Conservation (phyloP, 2,329 filamentous ascomycete genomes). For the Exophiala sp. region DNA sequence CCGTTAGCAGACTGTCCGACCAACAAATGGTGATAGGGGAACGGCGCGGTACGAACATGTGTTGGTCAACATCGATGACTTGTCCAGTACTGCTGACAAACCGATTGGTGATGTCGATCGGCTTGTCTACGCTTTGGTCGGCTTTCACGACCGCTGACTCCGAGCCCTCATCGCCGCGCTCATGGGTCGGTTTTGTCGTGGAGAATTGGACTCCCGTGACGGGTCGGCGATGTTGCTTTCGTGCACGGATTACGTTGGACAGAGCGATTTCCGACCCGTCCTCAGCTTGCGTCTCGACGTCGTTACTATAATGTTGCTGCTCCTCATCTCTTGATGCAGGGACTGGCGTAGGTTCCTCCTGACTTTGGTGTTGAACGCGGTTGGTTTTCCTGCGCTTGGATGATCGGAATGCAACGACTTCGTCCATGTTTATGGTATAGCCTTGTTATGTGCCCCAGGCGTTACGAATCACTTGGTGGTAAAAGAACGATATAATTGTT, state of each 20-base stretch:
- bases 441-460: neutral
- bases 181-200: conserved; percentile 5
- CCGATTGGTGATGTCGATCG: conserved; percentile 44
- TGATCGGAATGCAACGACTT: conserved; percentile 22
- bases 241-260: conserved; percentile 11
- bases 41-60: conserved; percentile 51
- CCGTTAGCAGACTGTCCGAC: conserved; percentile 47
- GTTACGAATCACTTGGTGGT: too few species aligned
- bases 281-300: neutral
- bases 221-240: conserved; percentile 14
- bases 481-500: too few species aligned
- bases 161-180: neutral
- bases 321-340: neutral
- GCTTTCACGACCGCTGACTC: conserved; percentile 7
- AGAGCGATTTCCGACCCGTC: conserved; percentile 12
- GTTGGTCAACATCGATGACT: conserved; percentile 53
- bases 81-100: conserved; percentile 57
- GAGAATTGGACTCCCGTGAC: conserved; percentile 23
- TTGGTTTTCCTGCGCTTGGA: conserved; percentile 25
- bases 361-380: conserved; percentile 2
- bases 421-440: conserved; percentile 24
- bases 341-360: neutral
- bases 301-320: neutral
- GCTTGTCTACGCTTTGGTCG: conserved; percentile 23
- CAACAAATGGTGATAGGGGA: conserved; percentile 6